Conservation (phyloP, 108 stramenopile species). For the Pseudonitzschia multiseries region DNA sequence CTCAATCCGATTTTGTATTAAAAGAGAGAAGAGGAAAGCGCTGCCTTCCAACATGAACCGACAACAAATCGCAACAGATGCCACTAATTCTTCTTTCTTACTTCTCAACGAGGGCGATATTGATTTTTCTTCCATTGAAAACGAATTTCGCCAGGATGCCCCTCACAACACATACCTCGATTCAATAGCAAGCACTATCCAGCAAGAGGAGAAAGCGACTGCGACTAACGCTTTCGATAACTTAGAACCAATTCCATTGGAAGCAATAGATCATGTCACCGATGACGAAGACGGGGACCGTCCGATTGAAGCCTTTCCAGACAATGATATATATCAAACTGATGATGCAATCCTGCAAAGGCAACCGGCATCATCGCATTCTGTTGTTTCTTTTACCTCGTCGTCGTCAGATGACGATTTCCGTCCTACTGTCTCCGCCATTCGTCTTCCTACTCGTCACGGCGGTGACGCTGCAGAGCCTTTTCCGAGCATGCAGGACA, state of each 20-base stretch:
- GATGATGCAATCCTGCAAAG: background rate
- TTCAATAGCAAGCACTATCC: background rate
- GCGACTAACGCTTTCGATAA: background rate
- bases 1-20: too few species aligned
- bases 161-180: background rate
- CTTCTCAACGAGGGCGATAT: background rate
- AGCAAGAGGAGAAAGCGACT: background rate
- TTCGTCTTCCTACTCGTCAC: background rate
- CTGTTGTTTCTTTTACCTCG: background rate
- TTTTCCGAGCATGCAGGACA: background rate
- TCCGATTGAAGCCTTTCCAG: constrained; percentile 6
- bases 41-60: background rate
- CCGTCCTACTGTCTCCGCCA: background rate
- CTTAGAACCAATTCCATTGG: background rate
- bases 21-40: too few species aligned
- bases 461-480: background rate
- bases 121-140: constrained; percentile 3
- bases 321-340: background rate
- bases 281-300: background rate
- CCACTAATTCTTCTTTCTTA: background rate
- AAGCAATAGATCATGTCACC: background rate
- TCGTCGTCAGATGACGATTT: background rate
- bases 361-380: background rate
- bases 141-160: background rate
- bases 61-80: background rate